phyloP scores from a whole-genome alignment of 2,329 filamentous ascomycete species.

The Pyrenophora graminea region DNA sequence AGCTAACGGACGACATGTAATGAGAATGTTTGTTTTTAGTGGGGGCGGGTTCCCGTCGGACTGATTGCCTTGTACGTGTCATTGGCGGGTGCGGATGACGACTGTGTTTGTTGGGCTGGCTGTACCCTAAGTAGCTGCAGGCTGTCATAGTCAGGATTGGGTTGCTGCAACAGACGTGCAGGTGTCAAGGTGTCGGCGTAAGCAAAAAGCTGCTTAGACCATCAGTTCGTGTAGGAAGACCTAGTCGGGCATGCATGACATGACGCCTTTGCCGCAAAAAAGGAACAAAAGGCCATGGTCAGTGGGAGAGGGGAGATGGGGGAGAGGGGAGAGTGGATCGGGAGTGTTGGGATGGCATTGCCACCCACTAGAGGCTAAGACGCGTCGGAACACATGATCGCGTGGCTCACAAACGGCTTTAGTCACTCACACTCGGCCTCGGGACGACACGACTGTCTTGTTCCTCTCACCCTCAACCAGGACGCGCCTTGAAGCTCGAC shows the following conservation, averaged over 20 bases:
- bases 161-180: conserved; percentile 6
- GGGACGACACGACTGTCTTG: conserved; percentile 5
- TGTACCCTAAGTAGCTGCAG: conserved; percentile 3
- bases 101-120: not conserved
- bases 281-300: not conserved
- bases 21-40: no score
- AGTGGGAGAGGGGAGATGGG: no score
- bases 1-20: no score
- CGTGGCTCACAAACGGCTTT: conserved; percentile 22
- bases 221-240: conserved; percentile 11
- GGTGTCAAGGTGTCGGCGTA: conserved; percentile 5
- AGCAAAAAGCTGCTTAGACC: conserved; percentile 18
- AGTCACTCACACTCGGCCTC: conserved; percentile 15
- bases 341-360: conserved; percentile 13
- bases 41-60: not conserved
- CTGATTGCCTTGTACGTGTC: not conserved
- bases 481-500: conserved; percentile 23
- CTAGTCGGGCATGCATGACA: not conserved
- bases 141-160: conserved; percentile 15
- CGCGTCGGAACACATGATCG: conserved; percentile 27
- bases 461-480: conserved; percentile 14
- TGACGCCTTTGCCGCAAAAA: conserved; percentile 13
- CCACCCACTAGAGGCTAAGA: conserved; percentile 25
- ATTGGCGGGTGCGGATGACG: not conserved
- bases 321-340: no score